Conservation (phyloP, 495 filamentous ascomycete genomes). For the Astrothelium subdiscretum region DNA sequence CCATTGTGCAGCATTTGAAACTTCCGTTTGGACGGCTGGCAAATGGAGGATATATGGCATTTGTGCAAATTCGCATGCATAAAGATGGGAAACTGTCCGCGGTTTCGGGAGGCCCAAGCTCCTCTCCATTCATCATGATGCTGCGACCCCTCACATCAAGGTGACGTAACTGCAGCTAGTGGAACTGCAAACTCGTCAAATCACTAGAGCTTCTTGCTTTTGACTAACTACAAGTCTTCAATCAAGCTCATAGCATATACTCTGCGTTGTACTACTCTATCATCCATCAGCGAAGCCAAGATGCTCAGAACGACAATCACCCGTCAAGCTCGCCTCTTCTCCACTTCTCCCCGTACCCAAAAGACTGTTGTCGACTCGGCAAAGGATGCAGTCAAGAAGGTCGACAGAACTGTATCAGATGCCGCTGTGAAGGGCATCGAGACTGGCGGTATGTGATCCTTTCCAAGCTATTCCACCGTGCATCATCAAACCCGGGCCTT, state of each 20-base stretch:
- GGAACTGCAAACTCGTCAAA: too few relatives aligned
- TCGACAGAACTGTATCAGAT: conserved; percentile 43
- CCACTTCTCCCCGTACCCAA: conserved; percentile 19
- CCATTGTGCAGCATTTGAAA: too few relatives aligned
- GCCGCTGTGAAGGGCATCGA: conserved; percentile 51
- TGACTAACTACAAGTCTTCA: background rate
- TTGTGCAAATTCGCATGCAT: too few relatives aligned
- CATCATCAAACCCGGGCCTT: too few relatives aligned
- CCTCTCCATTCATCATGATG: background rate
- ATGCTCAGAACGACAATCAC: conserved; percentile 23
- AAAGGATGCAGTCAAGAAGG: conserved; percentile 46
- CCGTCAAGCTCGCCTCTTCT: conserved; percentile 28
- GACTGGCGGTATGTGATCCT: conserved; percentile 28
- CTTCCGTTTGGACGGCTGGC: too few relatives aligned
- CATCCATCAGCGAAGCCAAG: background rate
- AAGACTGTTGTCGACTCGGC: conserved; percentile 35
- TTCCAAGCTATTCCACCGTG: conserved; percentile 22
- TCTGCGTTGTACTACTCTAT: background rate
- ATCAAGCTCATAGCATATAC: background rate
- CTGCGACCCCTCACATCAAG: background rate
- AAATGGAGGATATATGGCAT: too few relatives aligned
- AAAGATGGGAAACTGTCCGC: too few relatives aligned
- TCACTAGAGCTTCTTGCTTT: too few relatives aligned
- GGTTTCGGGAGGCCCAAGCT: background rate
- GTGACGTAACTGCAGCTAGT: conserved; percentile 1